Base-by-base conservation (phyloP, 345 rosid species). In the Eutrema heterophyllum region DNA sequence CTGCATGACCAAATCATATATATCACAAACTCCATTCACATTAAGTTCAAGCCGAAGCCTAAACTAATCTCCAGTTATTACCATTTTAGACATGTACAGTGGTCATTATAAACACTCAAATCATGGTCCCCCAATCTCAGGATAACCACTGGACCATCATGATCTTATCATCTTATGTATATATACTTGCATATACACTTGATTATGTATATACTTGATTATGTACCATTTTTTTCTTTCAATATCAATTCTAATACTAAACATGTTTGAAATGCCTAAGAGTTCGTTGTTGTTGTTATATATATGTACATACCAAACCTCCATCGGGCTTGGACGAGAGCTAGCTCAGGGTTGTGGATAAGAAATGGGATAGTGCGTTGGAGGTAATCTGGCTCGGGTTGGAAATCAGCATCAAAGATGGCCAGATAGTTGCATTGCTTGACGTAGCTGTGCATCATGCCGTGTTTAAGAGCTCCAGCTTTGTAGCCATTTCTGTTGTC, bases 391-490 rank as follows among this genome's bases (percentile, higher is more conserved):
- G 86, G 80, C 21, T 84, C 79, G 10, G 87, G 87, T 45, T 75
- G 81, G 62, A 84, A 84, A 74, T 88, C 90, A 45, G 87, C 85
- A 61, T 84, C 85, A 26, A 83, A 82, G 16, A 84, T 77, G 32
- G 80, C 88, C 0, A 82, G 59, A 63, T 59, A 80, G n/a, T 74
- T 69, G 69, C 87, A 86, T 3, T 50, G 70, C 27, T 78, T 82
- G 15, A 78, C 83, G 7, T 84, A 85, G 68, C 71, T 66, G 41
- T 70, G 83, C 48, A 58, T 84, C 87, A 84, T 79, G 60, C 84
- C 89, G 5, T 86, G 81, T 62, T 75, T 83, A 21, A 83, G 82
- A 55, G 88, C 79, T 44, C 80, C 80, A n/a, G 85, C 86, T 67
- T 86, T 86, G 76, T 84, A 83, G 2, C 88, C 86, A 13, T 79